Base-by-base conservation (phyloP, 129 eudicot species). In the Sambucus nigra region DNA sequence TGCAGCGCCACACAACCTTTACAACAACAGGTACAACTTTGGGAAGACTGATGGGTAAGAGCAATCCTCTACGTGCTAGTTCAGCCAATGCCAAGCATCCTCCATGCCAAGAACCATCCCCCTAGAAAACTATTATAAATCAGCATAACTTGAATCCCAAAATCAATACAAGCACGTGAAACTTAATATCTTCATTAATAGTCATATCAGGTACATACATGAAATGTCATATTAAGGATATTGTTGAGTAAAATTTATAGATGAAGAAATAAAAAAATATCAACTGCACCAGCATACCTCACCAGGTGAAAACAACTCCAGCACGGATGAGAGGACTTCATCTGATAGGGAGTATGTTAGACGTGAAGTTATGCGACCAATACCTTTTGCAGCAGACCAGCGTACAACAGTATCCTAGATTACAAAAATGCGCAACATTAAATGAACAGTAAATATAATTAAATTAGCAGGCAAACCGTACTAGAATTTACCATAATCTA, bases 51-150 rank as follows among this genome's bases (percentile, higher is more conserved):
- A 86, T 59, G n/a, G 99, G 99, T 46, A 91, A 73, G 49, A 91
- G 89, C 63, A 91, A 76, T 71, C 99, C 99, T 73, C 99, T 82
- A 64, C 99, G 99, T 66, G 95, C 95, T 52, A 91, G 77, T 73
- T 91, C 99, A 46, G 95, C 99, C 78, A 91, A 72, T 51, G 99
- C 99, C 70, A 91, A 76, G 59, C 99, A 91, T 40, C 99, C 99
- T 63, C 99, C 99, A 72, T 91, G 99, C 99, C 99, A 91, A 31
- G 99, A 91, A 57, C 99, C 99, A 82, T 91, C 99, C 57, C 99
- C 99, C 99, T 91, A 63, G 10, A 69, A 44, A 22, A 62, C 28
- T 6, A 45, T 18, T 31, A 26, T 18, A 71, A 27, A 33, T 46
- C 7, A 5, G 21, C 15, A 33, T 57, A 48, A 63, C 35, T 51